These are phyloP conservation scores for Aristolochia contorta DNA, from an alignment of 164 flowering plant species.

Conservation along the genomic window DNA sequence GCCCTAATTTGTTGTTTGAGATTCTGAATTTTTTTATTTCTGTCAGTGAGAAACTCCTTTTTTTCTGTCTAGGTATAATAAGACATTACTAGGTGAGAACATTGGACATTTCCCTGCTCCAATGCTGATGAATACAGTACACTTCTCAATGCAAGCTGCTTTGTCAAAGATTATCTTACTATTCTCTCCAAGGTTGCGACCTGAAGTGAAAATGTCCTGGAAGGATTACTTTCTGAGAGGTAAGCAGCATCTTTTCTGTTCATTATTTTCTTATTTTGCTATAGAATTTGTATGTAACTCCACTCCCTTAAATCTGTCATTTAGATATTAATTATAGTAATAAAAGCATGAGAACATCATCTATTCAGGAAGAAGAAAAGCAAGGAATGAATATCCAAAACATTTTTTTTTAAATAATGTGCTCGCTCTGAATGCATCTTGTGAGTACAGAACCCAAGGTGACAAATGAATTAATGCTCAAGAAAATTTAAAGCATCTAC, in stretches of 20 bases:
- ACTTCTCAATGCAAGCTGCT: constrained; percentile 93
- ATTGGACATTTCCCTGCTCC: constrained; percentile 98
- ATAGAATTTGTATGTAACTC: background rate
- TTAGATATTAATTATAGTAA: too few relatives aligned
- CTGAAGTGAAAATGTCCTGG: constrained; percentile 71
- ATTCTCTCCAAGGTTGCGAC: constrained; percentile 48
- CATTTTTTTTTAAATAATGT: too few relatives aligned
- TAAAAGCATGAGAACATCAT: too few relatives aligned
- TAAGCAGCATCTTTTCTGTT: constrained; percentile 15
- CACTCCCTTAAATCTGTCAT: too few relatives aligned
- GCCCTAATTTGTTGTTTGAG: background rate
- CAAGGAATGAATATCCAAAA: too few relatives aligned
- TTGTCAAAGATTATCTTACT: constrained; percentile 64
- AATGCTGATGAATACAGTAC: constrained; percentile 88
- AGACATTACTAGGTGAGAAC: constrained; percentile 80
- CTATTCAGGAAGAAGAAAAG: too few relatives aligned
- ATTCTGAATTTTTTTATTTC: constrained; percentile 1
- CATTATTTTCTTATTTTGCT: background rate
- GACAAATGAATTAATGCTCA: too few relatives aligned
- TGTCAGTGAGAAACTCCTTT: background rate
- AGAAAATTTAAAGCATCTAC: too few relatives aligned
- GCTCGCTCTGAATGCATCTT: too few relatives aligned
- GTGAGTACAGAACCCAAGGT: too few relatives aligned
- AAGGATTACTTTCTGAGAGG: constrained; percentile 81
- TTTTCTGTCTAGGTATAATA: constrained; percentile 62